These are phyloP conservation scores for Salix arbutifolia DNA, from an alignment of 345 rosid species.

Conservation along the genomic window DNA sequence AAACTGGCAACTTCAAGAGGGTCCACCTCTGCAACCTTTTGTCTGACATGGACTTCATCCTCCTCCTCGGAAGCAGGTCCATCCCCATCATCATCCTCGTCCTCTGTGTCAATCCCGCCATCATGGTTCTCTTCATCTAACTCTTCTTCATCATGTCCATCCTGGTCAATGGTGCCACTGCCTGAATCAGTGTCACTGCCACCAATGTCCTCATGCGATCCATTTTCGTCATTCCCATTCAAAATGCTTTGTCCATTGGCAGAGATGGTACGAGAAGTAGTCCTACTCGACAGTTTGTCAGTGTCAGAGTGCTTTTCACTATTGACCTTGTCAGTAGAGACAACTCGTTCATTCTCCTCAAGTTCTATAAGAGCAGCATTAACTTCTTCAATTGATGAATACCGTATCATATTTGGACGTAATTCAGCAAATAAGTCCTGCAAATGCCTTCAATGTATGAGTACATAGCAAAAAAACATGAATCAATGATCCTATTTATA, in stretches of 20 bases:
- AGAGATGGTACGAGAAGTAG: slow-evolving; percentile 38
- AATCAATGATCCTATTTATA: background rate
- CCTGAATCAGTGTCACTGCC: slow-evolving; percentile 83
- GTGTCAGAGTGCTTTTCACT: slow-evolving; percentile 58
- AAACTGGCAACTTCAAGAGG: slow-evolving; percentile 75
- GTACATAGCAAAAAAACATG: background rate
- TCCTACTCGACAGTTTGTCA: slow-evolving; percentile 51
- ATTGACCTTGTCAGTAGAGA: slow-evolving; percentile 51
- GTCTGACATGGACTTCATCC: slow-evolving; percentile 82
- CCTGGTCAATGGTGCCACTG: slow-evolving; percentile 66
- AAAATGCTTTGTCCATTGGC: slow-evolving; percentile 42
- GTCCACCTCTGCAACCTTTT: slow-evolving; percentile 69
- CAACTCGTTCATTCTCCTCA: slow-evolving; percentile 68
- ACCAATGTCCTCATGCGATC: slow-evolving; percentile 49
- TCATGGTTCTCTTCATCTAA: slow-evolving; percentile 77
- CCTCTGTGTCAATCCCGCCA: slow-evolving; percentile 60
- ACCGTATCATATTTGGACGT: slow-evolving; percentile 82
- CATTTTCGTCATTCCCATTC: slow-evolving; percentile 64
- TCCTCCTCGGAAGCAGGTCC: slow-evolving; percentile 84
- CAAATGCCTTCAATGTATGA: slow-evolving; percentile 22
- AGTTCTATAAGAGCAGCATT: slow-evolving; percentile 70
- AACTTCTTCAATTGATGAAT: slow-evolving; percentile 71
- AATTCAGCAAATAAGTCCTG: slow-evolving; percentile 94
- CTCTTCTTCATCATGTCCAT: slow-evolving; percentile 67
- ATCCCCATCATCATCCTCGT: slow-evolving; percentile 55